Evolutionary conservation across 2,329 filamentous ascomycete genomes (phyloP).

Genomic region (Neofusicoccum cordaticola): DNA sequence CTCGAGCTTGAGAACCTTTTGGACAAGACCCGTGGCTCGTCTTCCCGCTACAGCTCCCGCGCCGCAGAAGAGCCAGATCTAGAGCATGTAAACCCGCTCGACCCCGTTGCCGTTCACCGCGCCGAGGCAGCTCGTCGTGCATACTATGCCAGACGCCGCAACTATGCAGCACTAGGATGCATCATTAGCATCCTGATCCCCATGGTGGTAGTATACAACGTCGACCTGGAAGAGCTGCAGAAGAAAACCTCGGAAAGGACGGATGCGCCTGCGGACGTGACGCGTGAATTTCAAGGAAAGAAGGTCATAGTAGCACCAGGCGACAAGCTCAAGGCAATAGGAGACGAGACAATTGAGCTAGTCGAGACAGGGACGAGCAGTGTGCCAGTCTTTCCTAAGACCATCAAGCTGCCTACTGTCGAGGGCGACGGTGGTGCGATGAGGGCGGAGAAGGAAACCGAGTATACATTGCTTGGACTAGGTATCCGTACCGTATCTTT

Average conservation of each 20-base stretch:
- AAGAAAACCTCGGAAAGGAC: conserved; percentile 9
- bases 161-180: conserved; percentile 34
- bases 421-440: conserved; percentile 1
- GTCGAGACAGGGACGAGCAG: conserved; percentile 77
- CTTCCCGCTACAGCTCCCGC: conserved; percentile 8
- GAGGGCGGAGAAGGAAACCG: conserved; percentile 37
- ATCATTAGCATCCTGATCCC: conserved; percentile 37
- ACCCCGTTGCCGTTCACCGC: conserved; percentile 35
- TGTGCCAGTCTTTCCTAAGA: conserved; percentile 76
- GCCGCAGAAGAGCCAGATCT: conserved; percentile 11
- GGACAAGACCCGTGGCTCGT: neutral
- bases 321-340: conserved; percentile 49
- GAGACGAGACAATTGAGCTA: conserved; percentile 59
- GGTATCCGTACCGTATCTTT: conserved; percentile 90
- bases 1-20: conserved; percentile 3
- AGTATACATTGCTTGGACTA: conserved; percentile 85
- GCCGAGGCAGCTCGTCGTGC: conserved; percentile 31
- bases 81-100: conserved; percentile 18
- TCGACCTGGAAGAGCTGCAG: conserved; percentile 26
- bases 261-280: conserved; percentile 30
- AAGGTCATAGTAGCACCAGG: conserved; percentile 61
- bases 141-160: conserved; percentile 26
- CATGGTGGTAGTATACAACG: conserved; percentile 33
- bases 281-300: conserved; percentile 48
- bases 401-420: conserved; percentile 59